Evolutionary conservation across 2,329 filamentous ascomycete species (phyloP), one percentile per base, ranked within the genome.

Genomic region (Neonectria faginata): DNA sequence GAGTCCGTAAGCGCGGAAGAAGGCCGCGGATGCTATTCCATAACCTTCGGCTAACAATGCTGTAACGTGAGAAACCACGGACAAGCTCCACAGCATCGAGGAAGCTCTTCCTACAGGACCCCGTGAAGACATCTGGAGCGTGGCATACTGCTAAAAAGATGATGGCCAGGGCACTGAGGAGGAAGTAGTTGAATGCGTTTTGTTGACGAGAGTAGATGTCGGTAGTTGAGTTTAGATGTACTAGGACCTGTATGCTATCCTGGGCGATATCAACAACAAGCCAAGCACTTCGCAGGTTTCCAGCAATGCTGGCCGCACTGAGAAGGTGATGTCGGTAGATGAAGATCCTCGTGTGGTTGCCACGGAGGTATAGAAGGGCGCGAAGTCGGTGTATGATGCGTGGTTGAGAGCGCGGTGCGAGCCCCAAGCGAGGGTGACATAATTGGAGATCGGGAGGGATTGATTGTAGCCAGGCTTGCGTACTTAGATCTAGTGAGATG

Each of bases 401-500:
- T 0, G 79, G 77, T 14, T 79, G 78, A 1, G 74, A 69, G 2
- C 68, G 65, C 0, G 75, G 70, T 1, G 76, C 72, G 5, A 74
- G 70, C 5, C 80, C 77, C 20, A 81, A 75, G 2, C 79, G 77
- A 0, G 78, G 78, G 55, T 80, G 77, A 0, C 78, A 75, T 1
- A 81, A 68, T 22, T 72, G 74, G 0, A 85, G 72, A 20, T 84
- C 78, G 0, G 71, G 65, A 0, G 82, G 82, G 16, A 85, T 84
- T 0, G 81, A 81, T 4, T 80, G 77, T 5, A 84, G 73, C 83
- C 83, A 84, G 55, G 81, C 77, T 63, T 80, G 79, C 0, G 83
- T 80, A 61, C 79, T 77, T 5, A 79, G 71, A 50, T 84, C 82
- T 3, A 85, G 68, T 8, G 78, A 76, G 0, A 76, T 73, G 36